phyloP scores from a whole-genome alignment of 1,139 yeast genomes.

The Nadsonia commutata region DNA sequence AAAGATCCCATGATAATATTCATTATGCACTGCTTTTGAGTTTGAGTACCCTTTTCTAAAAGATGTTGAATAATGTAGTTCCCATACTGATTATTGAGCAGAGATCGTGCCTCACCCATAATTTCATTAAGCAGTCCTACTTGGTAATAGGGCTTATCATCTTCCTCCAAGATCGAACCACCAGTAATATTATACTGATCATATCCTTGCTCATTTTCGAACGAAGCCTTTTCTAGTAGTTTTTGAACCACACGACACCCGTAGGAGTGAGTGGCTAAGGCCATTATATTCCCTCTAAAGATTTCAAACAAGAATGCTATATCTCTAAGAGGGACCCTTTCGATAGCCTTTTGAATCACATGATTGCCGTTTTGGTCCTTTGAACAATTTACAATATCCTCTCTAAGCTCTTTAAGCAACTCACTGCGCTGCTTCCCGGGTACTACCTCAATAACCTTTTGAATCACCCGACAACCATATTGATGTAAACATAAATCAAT shows the following conservation, averaged over 20 bases:
- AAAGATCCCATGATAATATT: constrained; percentile 43
- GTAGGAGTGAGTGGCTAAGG: constrained; percentile 85
- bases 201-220: background rate
- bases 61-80: constrained; percentile 95
- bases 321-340: constrained; percentile 58
- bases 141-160: background rate
- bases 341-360: constrained; percentile 90
- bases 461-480: constrained; percentile 97
- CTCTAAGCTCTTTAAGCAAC: constrained; percentile 57
- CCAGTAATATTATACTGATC: background rate
- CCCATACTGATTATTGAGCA: constrained; percentile 93
- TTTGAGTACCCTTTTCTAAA: constrained; percentile 57
- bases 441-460: constrained; percentile 74
- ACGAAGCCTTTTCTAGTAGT: constrained; percentile 44
- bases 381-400: constrained; percentile 61
- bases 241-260: constrained; percentile 96
- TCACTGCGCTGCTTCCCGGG: constrained; percentile 52
- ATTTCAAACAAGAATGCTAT: constrained; percentile 63
- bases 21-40: constrained; percentile 37
- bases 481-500: constrained; percentile 71
- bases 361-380: constrained; percentile 98
- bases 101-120: constrained; percentile 33
- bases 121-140: background rate
- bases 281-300: constrained; percentile 67
- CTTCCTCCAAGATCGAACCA: background rate